These are phyloP conservation scores for Metrosideros polymorpha DNA, from an alignment of 441 rosid species.

Conservation along the genomic window DNA sequence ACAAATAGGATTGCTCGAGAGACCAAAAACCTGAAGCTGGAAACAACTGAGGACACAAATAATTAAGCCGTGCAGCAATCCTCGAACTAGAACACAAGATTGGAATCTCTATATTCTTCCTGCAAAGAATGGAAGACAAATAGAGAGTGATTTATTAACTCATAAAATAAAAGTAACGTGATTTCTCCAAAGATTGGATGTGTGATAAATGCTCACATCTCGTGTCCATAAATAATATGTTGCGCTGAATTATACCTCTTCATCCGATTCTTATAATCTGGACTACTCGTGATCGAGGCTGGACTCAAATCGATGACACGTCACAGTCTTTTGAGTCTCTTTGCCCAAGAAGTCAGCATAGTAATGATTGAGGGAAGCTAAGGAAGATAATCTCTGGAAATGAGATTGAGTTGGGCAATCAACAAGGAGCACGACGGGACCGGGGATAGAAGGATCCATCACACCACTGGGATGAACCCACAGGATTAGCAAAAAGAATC, in stretches of 20 bases:
- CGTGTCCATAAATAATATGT: constrained; percentile 88
- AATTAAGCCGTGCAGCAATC: constrained; percentile 74
- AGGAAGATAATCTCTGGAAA: constrained; percentile 34
- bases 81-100: constrained; percentile 79
- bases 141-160: constrained; percentile 7
- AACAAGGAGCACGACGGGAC: constrained; percentile 76
- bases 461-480: constrained; percentile 93
- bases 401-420: constrained; percentile 91
- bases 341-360: constrained; percentile 22
- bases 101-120: constrained; percentile 81
- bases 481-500: not conserved
- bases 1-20: constrained; percentile 18
- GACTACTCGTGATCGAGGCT: constrained; percentile 41
- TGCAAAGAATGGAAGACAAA: constrained; percentile 14
- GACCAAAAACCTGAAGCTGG: constrained; percentile 86
- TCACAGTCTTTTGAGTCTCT: constrained; percentile 39
- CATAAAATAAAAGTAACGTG: not conserved
- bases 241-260: constrained; percentile 55
- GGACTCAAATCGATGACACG: constrained; percentile 85
- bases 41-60: constrained; percentile 91
- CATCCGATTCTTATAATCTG: constrained; percentile 71
- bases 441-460: constrained; percentile 87
- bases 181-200: not conserved
- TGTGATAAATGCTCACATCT: constrained; percentile 35
- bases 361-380: constrained; percentile 39